phyloP scores from a whole-genome alignment of 306 rosid genomes.

The Sindora glabra region DNA sequence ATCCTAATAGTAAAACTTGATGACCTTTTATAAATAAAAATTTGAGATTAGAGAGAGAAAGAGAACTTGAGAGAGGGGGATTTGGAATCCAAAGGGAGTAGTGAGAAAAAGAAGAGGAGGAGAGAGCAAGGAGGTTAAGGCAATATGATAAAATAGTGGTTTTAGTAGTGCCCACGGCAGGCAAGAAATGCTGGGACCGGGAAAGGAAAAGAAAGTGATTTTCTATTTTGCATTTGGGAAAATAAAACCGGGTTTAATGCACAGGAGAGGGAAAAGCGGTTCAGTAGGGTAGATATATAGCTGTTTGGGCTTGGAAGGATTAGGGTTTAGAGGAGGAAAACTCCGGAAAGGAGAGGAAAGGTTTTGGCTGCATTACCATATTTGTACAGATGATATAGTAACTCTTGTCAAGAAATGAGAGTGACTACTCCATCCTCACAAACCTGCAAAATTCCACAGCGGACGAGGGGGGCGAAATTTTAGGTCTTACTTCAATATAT shows the following conservation, averaged over 20 bases:
- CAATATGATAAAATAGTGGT: constrained; percentile 5
- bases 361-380: constrained; percentile 28
- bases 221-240: neutral
- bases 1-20: constrained; percentile 39
- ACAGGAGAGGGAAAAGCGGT: neutral
- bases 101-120: no score
- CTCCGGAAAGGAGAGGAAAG: constrained; percentile 7
- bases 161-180: constrained; percentile 48
- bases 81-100: no score
- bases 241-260: constrained; percentile 12
- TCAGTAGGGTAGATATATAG: neutral
- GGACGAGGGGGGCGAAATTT: constrained; percentile 35
- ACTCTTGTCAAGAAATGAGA: constrained; percentile 21
- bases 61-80: neutral
- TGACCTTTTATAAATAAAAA: constrained; percentile 39
- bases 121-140: constrained; percentile 14
- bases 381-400: constrained; percentile 2
- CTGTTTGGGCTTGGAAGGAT: neutral
- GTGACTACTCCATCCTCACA: constrained; percentile 26
- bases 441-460: constrained; percentile 28
- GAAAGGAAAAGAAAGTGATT: constrained; percentile 26
- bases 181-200: constrained; percentile 62
- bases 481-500: constrained; percentile 2
- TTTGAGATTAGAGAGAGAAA: neutral
- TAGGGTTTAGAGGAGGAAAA: neutral